A percentile compares a stretch with the other conserved stretches of the same genome.
Conservation (phyloP, 352 stramenopile genomes). For the Globisporangium spinosum region DNA sequence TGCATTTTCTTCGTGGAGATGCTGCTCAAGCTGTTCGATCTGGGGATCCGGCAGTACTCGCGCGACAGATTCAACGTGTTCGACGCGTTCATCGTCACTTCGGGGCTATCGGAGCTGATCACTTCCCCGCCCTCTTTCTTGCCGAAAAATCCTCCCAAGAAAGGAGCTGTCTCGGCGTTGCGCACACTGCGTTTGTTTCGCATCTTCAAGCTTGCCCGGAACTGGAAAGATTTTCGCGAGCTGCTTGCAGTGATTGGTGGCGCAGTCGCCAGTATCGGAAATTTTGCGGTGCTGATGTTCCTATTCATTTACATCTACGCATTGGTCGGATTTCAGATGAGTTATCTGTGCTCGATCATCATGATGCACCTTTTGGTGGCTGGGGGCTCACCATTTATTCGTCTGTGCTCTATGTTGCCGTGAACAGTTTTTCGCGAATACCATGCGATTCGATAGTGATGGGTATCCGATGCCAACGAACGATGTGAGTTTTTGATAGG, state of each 20-base stretch:
- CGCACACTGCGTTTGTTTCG: conserved; percentile 89
- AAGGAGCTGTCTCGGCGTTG: conserved; percentile 77
- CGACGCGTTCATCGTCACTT: conserved; percentile 83
- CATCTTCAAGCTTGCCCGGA: conserved; percentile 92
- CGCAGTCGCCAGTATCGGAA: conserved; percentile 91
- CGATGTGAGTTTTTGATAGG: conserved; percentile 59
- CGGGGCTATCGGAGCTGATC: conserved; percentile 66
- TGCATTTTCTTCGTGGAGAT: conserved; percentile 75
- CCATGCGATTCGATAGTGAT: conserved; percentile 88
- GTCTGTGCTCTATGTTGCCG: not conserved
- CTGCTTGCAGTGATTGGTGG: conserved; percentile 89
- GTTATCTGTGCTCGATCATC: not conserved
- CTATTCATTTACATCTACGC: conserved; percentile 96
- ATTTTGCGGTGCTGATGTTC: conserved; percentile 93
- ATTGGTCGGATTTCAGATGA: conserved; percentile 84
- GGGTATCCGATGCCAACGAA: conserved; percentile 52
- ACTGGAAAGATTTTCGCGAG: conserved; percentile 90
- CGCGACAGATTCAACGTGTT: conserved; percentile 82
- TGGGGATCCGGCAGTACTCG: conserved; percentile 72
- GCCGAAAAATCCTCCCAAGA: conserved; percentile 42
- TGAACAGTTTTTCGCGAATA: conserved; percentile 92
- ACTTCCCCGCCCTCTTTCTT: conserved; percentile 73
- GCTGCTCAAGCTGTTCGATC: conserved; percentile 80
- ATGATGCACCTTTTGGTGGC: not conserved
- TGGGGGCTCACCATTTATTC: not conserved